Conservation (phyloP, 2,329 filamentous ascomycete genomes). For the Hymenoscyphus salicellus region DNA sequence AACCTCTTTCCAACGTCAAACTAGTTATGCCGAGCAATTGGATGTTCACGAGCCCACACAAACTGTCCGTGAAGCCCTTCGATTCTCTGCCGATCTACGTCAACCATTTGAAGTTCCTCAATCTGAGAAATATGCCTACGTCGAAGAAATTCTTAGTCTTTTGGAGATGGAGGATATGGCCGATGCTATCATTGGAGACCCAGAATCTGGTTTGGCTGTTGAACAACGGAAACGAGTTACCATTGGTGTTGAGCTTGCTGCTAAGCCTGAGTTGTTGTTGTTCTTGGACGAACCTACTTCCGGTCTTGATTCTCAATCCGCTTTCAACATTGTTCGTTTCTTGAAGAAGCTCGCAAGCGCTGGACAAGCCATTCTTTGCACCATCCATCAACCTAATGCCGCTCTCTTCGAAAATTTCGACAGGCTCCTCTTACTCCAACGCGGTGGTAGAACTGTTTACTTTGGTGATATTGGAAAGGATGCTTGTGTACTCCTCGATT, state of each 20-base stretch:
- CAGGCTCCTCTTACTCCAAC: slow-evolving; percentile 59
- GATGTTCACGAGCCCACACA: slow-evolving; percentile 61
- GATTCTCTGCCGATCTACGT: slow-evolving; percentile 63
- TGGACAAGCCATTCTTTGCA: slow-evolving; percentile 67
- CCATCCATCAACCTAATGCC: slow-evolving; percentile 69
- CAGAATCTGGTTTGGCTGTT: slow-evolving; percentile 58
- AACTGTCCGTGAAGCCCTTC: slow-evolving; percentile 63
- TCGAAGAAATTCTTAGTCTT: slow-evolving; percentile 63
- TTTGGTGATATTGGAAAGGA: slow-evolving; percentile 66
- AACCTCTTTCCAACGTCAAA: slow-evolving; percentile 61
- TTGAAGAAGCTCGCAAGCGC: slow-evolving; percentile 56
- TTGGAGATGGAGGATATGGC: slow-evolving; percentile 65
- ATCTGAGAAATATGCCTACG: slow-evolving; percentile 62
- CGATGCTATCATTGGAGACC: slow-evolving; percentile 62
- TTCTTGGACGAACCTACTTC: slow-evolving; percentile 61
- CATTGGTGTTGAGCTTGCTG: slow-evolving; percentile 58
- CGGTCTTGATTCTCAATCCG: slow-evolving; percentile 56
- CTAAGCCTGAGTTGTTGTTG: slow-evolving; percentile 56
- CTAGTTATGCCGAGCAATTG: slow-evolving; percentile 63
- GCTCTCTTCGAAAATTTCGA: slow-evolving; percentile 69
- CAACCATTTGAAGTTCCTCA: slow-evolving; percentile 57
- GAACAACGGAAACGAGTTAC: slow-evolving; percentile 68
- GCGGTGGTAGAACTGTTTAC: slow-evolving; percentile 64
- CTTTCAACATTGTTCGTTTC: slow-evolving; percentile 60
- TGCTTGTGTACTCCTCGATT: slow-evolving; percentile 53